Evolutionary conservation across 139 green algal genomes (phyloP), one percentile per base, ranked within the genome.

Genomic region (Coelastrella sp.): DNA sequence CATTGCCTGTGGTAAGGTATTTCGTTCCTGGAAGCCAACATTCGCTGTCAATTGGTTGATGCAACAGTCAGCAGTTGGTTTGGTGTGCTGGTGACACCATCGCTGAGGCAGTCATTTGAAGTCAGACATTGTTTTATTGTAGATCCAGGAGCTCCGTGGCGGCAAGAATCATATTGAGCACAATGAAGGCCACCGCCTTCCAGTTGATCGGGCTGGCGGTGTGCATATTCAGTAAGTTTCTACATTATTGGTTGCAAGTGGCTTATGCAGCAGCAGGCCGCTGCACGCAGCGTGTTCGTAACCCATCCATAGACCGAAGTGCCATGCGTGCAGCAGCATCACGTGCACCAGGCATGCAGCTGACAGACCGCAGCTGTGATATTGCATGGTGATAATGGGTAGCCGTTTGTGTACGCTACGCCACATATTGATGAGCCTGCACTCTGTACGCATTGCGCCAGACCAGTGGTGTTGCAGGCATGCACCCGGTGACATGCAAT

Each of bases 161-260:
- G 6, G 35, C 27, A n/a, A 49, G 35, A 49, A 49, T 3, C 35
- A 5, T 49, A 3, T 49, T 49, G 35, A 49, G 35, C 22, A 66
- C 7, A 15, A 68, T 35, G 10, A 35, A 17, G 17, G 14, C 49
- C 49, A 61, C 56, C 17, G 20, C 74, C 74, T 58, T 80, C 25
- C 24, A 84, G 56, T 12, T 79, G 9, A 74, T 63, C 82, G 82
- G 25, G 11, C 82, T 87, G 56, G 82, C 82, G 63, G 63, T 87
- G 3, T 87, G 82, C 65, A 27, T 87, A 15, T 7, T 78, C 11
- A 56, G 82, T 87, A 63, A 79, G 82, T 75, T 14, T 7, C 8
- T 49, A 15, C 8, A 27, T 61, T 27, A 24, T 25, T 9, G 11
- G 14, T 25, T 12, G 22, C 27, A 25, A 82, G 20, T 61, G 57